Percentiles rank a stretch among this genome's conserved stretches.
Evolutionary conservation across 1,284 basidiomycete species (phyloP).

Genomic region (Schizophyllum commune): DNA sequence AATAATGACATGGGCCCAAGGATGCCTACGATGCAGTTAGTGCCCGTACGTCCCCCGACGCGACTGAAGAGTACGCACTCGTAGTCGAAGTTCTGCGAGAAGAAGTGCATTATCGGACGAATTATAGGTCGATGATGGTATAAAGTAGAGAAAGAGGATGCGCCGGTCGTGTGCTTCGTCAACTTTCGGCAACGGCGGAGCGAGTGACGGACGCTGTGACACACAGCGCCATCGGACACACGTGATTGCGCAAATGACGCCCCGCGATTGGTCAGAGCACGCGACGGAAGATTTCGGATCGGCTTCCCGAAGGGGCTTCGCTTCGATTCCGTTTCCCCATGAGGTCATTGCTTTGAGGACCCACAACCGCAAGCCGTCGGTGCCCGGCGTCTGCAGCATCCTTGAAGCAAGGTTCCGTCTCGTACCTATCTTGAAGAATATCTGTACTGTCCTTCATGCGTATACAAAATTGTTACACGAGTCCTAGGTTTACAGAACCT

Average conservation of each 20-base stretch:
- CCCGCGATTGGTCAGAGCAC: neutral
- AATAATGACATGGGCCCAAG: conserved; percentile 81
- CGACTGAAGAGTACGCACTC: conserved; percentile 42
- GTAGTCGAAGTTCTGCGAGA: conserved; percentile 66
- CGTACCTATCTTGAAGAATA: no score
- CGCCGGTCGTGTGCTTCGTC: neutral
- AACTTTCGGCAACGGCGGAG: neutral
- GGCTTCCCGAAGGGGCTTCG: neutral
- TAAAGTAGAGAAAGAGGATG: neutral
- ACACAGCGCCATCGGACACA: neutral
- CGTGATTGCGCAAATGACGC: neutral
- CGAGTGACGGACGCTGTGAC: neutral
- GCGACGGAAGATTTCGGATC: neutral
- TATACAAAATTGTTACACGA: neutral
- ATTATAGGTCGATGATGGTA: neutral
- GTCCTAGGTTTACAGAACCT: neutral
- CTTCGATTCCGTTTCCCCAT: neutral
- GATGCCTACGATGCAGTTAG: conserved; percentile 45
- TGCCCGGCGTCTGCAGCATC: no score
- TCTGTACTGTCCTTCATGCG: no score
- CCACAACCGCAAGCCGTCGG: neutral
- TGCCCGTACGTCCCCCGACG: no score
- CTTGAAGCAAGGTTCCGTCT: no score
- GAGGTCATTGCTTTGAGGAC: neutral
- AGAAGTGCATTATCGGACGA: conserved; percentile 54